Conservation (phyloP, 139 green algal genomes). For the Chlamydomonas sphaeroides region DNA sequence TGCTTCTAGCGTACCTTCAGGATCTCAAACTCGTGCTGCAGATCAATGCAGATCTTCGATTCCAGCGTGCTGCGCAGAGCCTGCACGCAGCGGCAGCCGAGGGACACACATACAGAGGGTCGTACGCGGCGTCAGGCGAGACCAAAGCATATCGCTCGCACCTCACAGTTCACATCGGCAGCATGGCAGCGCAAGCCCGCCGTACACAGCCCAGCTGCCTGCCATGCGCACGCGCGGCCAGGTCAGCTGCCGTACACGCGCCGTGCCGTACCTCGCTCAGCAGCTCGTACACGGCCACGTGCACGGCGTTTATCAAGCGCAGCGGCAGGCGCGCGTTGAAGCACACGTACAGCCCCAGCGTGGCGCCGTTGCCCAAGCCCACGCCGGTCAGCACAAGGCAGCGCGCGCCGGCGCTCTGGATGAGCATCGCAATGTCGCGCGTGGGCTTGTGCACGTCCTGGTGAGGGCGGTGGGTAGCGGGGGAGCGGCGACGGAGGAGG, state of each 20-base stretch:
- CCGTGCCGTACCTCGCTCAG: not conserved
- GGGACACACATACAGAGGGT: too few species aligned
- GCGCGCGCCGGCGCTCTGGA: not conserved
- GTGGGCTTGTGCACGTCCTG: slow-evolving; percentile 2
- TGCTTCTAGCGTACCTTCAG: not conserved
- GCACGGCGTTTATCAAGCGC: not conserved
- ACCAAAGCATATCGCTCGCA: too few species aligned
- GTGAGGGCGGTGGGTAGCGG: too few species aligned
- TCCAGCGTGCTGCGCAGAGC: not conserved
- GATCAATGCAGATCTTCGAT: not conserved
- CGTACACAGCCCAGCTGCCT: too few species aligned
- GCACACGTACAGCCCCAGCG: not conserved
- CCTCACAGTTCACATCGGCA: too few species aligned
- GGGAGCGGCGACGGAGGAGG: too few species aligned
- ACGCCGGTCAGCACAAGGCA: not conserved
- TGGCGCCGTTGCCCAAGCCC: not conserved
- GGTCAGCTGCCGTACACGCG: too few species aligned
- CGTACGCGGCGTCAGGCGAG: too few species aligned
- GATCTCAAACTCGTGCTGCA: not conserved
- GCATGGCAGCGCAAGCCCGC: too few species aligned
- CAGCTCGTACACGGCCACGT: not conserved
- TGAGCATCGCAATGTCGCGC: not conserved
- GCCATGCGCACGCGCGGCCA: too few species aligned
- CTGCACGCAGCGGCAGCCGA: too few species aligned
- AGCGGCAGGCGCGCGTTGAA: not conserved